phyloP scores from a whole-genome alignment of 129 eudicot species.

The Chrysanthemum seticuspe region DNA sequence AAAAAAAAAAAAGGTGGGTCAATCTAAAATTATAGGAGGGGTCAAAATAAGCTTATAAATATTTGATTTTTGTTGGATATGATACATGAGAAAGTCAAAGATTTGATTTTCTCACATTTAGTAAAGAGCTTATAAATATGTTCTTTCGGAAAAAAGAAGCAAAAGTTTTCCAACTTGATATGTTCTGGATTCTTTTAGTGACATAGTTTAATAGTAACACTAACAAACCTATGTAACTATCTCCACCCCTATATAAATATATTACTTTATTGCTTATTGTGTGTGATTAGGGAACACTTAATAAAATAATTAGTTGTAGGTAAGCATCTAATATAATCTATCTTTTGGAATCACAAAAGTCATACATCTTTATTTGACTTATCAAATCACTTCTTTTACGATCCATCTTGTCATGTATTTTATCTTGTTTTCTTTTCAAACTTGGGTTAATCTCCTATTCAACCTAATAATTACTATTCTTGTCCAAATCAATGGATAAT shows the following conservation, averaged over 20 bases:
- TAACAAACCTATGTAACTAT: background rate
- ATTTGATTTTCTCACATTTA: background rate
- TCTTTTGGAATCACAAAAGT: slow-evolving; percentile 25
- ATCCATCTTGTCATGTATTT: slow-evolving; percentile 35
- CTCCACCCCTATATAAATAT: background rate
- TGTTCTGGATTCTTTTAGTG: slow-evolving; percentile 5
- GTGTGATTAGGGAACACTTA: slow-evolving; percentile 11
- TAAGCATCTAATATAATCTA: slow-evolving; percentile 16
- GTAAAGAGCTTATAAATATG: background rate
- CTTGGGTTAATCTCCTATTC: slow-evolving; percentile 2
- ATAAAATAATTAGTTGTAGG: background rate
- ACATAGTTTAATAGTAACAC: background rate
- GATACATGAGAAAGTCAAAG: background rate
- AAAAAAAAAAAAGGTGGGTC: too few relatives aligned
- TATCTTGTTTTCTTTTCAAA: slow-evolving; percentile 19
- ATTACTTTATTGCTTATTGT: background rate
- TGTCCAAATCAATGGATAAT: slow-evolving; percentile 20
- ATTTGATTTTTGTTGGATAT: background rate
- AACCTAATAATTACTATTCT: slow-evolving; percentile 22
- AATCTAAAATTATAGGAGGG: too few relatives aligned
- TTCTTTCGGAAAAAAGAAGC: background rate
- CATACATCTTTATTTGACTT: slow-evolving; percentile 27
- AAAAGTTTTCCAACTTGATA: background rate
- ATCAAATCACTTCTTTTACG: slow-evolving; percentile 30
- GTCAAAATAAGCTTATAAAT: too few relatives aligned